Base-by-base conservation (phyloP, 2,329 filamentous ascomycete genomes). In the Fusarium fujikuroi region DNA sequence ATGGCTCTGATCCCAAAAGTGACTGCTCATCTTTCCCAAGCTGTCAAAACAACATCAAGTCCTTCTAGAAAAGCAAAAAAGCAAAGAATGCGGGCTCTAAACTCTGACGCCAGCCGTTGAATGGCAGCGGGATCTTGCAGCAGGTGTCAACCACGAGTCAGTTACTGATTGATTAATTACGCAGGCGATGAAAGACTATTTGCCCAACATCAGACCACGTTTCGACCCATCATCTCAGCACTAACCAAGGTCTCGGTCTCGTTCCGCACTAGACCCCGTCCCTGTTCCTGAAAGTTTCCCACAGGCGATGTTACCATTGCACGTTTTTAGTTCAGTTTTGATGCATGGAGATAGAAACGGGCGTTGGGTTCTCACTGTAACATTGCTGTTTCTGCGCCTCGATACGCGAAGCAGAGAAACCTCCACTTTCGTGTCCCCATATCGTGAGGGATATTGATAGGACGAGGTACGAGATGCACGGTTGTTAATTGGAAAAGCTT, bases 91-190 rank as follows among this genome's bases (percentile, higher is more conserved):
- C 30, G 32, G 43, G 34, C 30, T 60, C 62, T 63, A 54, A 60
- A 60, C 61, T 39, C 25, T 37, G 49, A 25, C 56, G 49, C 47
- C 59, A 60, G 30, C 28, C 39, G 50, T 67, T 63, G 39, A 54
- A 60, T 56, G 49, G 32, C 40, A 42, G 61, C 70, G 70, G 70
- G 66, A 74, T 59, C 70, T 58, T 68, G 70, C 70, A 73, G 70
- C 46, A 25, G 40, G 43, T 5, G 11, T n/a, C 21, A 28, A 28
- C 37, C 25, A 32, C 53, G 54, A 60, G 47, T 71, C 66, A 58
- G 46, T 54, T 30, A 47, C 16, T 50, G 11, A 36, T 15, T 25
- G 14, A 46, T 21, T 52, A n/a, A 50, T 7, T 23, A 12, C 46
- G 28, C n/a, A 23, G n/a, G 14, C 16, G 28, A 30, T 32, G 21